phyloP scores from a whole-genome alignment of 1,139 yeast species.

The Zhuliangozyma blackwelliae region DNA sequence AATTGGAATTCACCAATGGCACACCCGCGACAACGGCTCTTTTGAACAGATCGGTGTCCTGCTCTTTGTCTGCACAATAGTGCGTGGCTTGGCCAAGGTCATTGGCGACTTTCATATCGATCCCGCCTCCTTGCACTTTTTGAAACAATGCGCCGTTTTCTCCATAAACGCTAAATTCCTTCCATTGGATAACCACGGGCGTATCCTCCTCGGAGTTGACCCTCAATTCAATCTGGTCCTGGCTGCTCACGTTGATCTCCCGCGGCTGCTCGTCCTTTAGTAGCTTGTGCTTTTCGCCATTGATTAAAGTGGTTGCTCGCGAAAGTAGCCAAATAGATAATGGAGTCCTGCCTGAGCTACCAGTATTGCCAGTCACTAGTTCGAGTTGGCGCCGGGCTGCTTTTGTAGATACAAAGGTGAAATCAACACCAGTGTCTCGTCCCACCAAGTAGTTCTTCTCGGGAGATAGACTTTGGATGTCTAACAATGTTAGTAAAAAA shows the following conservation, averaged over 20 bases:
- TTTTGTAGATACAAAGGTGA: constrained; percentile 11
- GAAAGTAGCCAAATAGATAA: constrained; percentile 23
- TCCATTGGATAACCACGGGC: constrained; percentile 21
- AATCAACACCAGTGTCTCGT: constrained; percentile 22
- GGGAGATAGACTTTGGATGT: constrained; percentile 13
- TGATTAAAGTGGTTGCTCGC: constrained; percentile 27
- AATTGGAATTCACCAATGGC: constrained; percentile 22
- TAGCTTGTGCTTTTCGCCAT: constrained; percentile 23
- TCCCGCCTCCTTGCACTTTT: not conserved
- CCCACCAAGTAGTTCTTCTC: constrained; percentile 24
- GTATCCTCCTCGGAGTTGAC: constrained; percentile 8
- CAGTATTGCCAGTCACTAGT: constrained; percentile 10
- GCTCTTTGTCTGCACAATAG: constrained; percentile 9
- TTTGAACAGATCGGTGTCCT: constrained; percentile 11
- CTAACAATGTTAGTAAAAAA: constrained; percentile 3
- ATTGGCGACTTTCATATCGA: constrained; percentile 22
- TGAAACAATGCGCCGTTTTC: too few relatives aligned
- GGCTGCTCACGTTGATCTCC: constrained; percentile 14
- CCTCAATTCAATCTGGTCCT: constrained; percentile 15
- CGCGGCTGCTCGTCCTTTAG: constrained; percentile 16
- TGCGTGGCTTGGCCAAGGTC: constrained; percentile 23
- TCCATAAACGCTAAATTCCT: constrained; percentile 15
- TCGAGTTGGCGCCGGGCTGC: constrained; percentile 31
- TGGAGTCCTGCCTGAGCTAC: constrained; percentile 14
- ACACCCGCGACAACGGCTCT: constrained; percentile 24